A percentile compares a stretch with the other conserved stretches of the same genome.
phyloP scores from a whole-genome alignment of 495 filamentous ascomycete species.

The Aspergillus mulundensis region DNA sequence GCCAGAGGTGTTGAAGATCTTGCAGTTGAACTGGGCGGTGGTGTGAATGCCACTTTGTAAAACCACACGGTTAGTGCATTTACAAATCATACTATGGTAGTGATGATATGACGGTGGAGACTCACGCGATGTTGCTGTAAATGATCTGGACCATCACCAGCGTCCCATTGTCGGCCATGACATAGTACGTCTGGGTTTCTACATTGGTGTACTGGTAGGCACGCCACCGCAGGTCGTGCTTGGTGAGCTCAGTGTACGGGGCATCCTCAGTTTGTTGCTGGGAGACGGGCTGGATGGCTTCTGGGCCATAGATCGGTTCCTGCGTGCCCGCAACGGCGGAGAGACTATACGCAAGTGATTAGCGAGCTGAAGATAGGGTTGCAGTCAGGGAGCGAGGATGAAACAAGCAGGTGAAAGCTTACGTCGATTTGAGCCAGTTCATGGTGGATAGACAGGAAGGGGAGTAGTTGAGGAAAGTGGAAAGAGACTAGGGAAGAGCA shows the following conservation, averaged over 20 bases:
- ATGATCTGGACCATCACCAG: constrained; percentile 84
- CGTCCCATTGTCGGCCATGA: constrained; percentile 72
- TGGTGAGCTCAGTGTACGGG: constrained; percentile 74
- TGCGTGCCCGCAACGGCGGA: constrained; percentile 90
- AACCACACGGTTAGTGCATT: constrained; percentile 1
- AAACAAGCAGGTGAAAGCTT: constrained; percentile 22
- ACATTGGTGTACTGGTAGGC: constrained; percentile 79
- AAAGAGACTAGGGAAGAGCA: constrained; percentile 23
- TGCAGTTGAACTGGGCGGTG: constrained; percentile 86
- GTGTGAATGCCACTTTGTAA: constrained; percentile 72
- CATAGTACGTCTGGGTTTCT: constrained; percentile 95
- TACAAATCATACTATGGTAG: too few relatives aligned
- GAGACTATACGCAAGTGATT: constrained; percentile 51
- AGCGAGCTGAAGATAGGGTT: constrained; percentile 8
- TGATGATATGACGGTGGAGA: too few relatives aligned
- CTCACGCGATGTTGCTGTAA: constrained; percentile 96
- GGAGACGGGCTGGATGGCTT: constrained; percentile 79
- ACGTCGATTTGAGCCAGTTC: constrained; percentile 75
- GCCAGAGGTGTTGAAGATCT: constrained; percentile 76
- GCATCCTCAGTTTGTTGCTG: constrained; percentile 73
- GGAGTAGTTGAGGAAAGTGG: constrained; percentile 11
- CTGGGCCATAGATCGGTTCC: constrained; percentile 93
- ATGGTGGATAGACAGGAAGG: constrained; percentile 30
- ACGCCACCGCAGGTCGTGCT: constrained; percentile 77
- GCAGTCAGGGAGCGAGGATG: not conserved